Percentiles rank a stretch among this genome's conserved stretches.
Conservation (phyloP, 2,329 filamentous ascomycete species). For the Alternaria postmessia region DNA sequence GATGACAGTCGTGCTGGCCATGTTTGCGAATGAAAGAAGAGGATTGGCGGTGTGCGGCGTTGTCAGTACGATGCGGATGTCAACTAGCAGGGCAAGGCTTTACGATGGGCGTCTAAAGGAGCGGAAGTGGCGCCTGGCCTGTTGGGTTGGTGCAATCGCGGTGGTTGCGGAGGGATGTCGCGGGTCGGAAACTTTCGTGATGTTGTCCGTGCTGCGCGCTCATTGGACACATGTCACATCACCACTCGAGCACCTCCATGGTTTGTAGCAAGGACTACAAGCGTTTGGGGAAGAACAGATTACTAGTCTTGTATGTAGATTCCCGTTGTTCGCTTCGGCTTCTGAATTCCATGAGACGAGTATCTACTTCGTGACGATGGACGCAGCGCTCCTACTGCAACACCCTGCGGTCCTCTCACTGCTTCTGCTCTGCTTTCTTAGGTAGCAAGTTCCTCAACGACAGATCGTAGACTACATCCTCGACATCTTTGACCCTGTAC, state of each 20-base stretch:
- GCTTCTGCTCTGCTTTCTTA: slow-evolving; percentile 33
- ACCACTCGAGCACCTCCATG: slow-evolving; percentile 11
- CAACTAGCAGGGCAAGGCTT: not conserved
- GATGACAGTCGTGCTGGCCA: slow-evolving; percentile 40
- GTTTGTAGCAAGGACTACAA: not conserved
- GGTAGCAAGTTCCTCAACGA: slow-evolving; percentile 80
- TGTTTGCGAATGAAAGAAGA: slow-evolving; percentile 12
- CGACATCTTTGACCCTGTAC: slow-evolving; percentile 96
- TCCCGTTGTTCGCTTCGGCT: too few relatives aligned
- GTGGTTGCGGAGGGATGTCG: slow-evolving; percentile 21
- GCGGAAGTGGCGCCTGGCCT: slow-evolving; percentile 33
- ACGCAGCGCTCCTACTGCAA: not conserved
- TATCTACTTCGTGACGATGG: not conserved
- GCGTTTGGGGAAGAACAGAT: not conserved
- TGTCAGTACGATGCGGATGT: not conserved
- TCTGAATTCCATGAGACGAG: too few relatives aligned
- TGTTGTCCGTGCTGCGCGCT: slow-evolving; percentile 28
- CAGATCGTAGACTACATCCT: slow-evolving; percentile 97
- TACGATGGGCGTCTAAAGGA: slow-evolving; percentile 17
- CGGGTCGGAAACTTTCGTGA: slow-evolving; percentile 25
- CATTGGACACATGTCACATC: slow-evolving; percentile 4
- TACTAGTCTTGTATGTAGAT: not conserved
- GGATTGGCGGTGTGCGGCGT: not conserved
- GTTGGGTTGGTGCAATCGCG: slow-evolving; percentile 10
- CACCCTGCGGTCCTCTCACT: not conserved